These are phyloP conservation scores for Psophocarpus tetragonolobus DNA, from an alignment of 306 rosid species.

Conservation along the genomic window DNA sequence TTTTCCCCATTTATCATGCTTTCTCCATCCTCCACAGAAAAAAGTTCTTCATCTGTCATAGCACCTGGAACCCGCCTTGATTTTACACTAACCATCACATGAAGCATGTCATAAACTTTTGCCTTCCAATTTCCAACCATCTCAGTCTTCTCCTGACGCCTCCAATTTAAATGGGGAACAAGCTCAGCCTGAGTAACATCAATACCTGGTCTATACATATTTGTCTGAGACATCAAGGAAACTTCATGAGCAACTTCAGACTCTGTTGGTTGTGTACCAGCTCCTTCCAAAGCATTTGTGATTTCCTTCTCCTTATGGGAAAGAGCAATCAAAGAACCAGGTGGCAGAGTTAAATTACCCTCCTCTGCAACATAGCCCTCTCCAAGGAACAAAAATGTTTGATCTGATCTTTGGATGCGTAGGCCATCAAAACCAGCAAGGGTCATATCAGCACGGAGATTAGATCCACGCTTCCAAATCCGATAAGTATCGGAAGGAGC, in stretches of 20 bases:
- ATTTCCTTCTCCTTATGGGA: constrained; percentile 96
- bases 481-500: constrained; percentile 99
- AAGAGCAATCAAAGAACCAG: constrained; percentile 94
- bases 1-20: constrained; percentile 73
- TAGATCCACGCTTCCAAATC: constrained; percentile 98
- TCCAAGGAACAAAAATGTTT: constrained; percentile 95
- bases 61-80: constrained; percentile 99
- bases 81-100: constrained; percentile 97
- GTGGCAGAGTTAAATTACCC: constrained; percentile 63
- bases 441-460: constrained; percentile 99
- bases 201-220: constrained; percentile 97
- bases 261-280: constrained; percentile 93
- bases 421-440: constrained; percentile 99
- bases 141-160: constrained; percentile 98
- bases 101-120: constrained; percentile 95
- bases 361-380: constrained; percentile 91
- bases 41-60: constrained; percentile 98
- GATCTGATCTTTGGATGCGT: constrained; percentile 94
- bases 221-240: constrained; percentile 91
- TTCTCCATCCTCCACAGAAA: constrained; percentile 88
- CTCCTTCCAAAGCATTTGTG: constrained; percentile 97
- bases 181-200: constrained; percentile 99
- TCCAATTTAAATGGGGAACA: constrained; percentile 92
- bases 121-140: constrained; percentile 98
- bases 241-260: constrained; percentile 97